Conservation (phyloP, 352 stramenopile genomes). For the Pythium aristosporum region DNA sequence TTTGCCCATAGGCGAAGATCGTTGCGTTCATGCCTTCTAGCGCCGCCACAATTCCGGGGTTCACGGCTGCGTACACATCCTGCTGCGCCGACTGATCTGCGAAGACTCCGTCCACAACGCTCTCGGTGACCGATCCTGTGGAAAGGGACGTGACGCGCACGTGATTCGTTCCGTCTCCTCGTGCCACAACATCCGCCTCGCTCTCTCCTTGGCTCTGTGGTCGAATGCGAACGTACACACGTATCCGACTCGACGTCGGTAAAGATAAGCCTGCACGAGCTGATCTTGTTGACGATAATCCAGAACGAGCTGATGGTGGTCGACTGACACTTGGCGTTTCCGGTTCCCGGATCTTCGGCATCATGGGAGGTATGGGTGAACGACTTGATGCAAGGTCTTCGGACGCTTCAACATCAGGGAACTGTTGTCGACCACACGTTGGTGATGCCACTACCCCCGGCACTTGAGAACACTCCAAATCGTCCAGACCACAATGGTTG, state of each 20-base stretch:
- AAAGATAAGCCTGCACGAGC: not conserved
- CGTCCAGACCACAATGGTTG: not conserved
- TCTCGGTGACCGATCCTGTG: constrained; percentile 45
- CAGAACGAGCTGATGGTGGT: constrained; percentile 4
- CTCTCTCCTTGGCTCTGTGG: constrained; percentile 28
- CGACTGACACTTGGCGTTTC: not conserved
- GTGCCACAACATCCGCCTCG: constrained; percentile 34
- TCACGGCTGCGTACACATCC: constrained; percentile 74
- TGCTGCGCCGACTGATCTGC: constrained; percentile 54
- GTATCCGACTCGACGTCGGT: constrained; percentile 34
- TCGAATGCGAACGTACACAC: constrained; percentile 77
- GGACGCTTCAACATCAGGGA: not conserved
- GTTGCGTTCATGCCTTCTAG: constrained; percentile 89
- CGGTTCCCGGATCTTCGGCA: not conserved
- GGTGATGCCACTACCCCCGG: not conserved
- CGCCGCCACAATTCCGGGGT: constrained; percentile 58
- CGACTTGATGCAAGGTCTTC: not conserved
- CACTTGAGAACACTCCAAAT: not conserved
- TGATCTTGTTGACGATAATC: not conserved
- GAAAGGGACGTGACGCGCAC: constrained; percentile 26
- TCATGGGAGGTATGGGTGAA: not conserved
- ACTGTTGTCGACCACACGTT: not conserved
- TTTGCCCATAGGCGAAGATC: constrained; percentile 92
- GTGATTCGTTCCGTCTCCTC: constrained; percentile 28
- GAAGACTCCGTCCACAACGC: constrained; percentile 79